Base-by-base conservation (phyloP, 2,329 filamentous ascomycete species). In the Thelonectria rubi region DNA sequence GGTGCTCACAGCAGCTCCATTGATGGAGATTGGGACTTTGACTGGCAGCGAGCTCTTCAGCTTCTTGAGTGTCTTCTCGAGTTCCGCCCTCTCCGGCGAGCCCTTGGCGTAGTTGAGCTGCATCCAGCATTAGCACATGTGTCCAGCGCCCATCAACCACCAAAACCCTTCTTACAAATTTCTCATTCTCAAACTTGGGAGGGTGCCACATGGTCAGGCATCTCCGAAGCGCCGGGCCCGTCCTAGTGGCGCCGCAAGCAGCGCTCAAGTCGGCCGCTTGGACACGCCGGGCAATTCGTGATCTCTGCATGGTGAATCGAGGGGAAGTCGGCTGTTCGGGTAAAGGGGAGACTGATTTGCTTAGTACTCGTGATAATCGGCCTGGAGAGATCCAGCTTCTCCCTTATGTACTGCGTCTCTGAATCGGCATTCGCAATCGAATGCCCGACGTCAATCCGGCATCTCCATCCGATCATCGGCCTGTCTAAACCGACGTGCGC, bases 91-190 rank as follows among this genome's bases (percentile, higher is more conserved):
- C 24, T 69, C 67, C 0, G 64, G 60, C 0, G 67, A 68, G 3
- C 67, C 64, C 18, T 68, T 69, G 14, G 65, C 67, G 4, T 68
- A 68, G 3, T 68, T 58, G 1, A 67, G 64, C 67, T 69, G n/a
- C 8, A 1, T 12, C 0, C 4, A 5, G 1, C n/a, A 15, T 67
- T 11, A 67, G 53, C 1, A 1, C 0, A 3, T n/a, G 8, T 39
- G 18, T 30, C 26, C 26, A 11, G 9, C 9, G 18, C 6, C 2
- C 2, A 0, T 0, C 0, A 0, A 10, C 3, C 0, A n/a, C 8
- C 15, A 3, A 5, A 12, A 1, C 5, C 15, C 0, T n/a, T 3
- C n/a, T 2, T 58, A 65, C 66, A 54, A 68, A 63, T 32, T 68
- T 69, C 34, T 69, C 66, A 55, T 69, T 69, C 5, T 68, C 61